Conservation (phyloP, 257 asterid species). For the Solanum sitiens region DNA sequence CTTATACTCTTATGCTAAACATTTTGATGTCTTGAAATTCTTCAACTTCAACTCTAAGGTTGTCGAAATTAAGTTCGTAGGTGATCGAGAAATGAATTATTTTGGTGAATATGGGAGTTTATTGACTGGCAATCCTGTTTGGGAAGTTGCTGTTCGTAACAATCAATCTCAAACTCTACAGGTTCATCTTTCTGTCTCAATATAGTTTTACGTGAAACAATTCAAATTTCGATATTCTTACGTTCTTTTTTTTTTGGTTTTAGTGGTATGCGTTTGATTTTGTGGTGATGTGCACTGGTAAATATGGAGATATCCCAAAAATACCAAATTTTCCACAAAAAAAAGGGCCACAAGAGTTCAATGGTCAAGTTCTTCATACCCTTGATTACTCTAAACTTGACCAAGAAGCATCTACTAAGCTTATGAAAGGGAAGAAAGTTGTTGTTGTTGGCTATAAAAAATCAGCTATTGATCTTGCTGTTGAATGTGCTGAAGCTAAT, state of each 20-base stretch:
- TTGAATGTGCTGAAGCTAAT: conserved; percentile 82
- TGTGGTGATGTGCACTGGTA: conserved; percentile 80
- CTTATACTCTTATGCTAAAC: conserved; percentile 48
- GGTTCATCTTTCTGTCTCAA: conserved; percentile 16
- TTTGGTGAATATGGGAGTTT: conserved; percentile 25
- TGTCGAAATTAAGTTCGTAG: conserved; percentile 54
- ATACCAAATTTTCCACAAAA: conserved; percentile 49
- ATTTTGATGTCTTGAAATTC: conserved; percentile 53
- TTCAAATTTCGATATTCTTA: not conserved
- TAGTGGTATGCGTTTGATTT: conserved; percentile 71
- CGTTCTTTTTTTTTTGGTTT: not conserved
- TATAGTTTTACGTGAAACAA: not conserved
- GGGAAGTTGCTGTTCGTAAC: conserved; percentile 74
- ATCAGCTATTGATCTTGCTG: conserved; percentile 84
- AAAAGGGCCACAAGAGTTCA: conserved; percentile 63
- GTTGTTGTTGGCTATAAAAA: conserved; percentile 77
- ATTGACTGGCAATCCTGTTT: conserved; percentile 51
- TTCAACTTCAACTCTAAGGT: conserved; percentile 70
- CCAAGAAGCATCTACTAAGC: conserved; percentile 29
- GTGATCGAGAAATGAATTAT: conserved; percentile 13
- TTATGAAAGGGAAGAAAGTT: conserved; percentile 57
- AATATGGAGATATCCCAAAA: conserved; percentile 75
- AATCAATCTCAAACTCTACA: conserved; percentile 35
- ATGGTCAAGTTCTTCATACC: conserved; percentile 66
- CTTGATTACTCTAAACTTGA: conserved; percentile 74